Percentiles rank a stretch among this genome's conserved stretches.
Conservation (phyloP, 495 filamentous ascomycete genomes). For the Penicillium flavigenum region DNA sequence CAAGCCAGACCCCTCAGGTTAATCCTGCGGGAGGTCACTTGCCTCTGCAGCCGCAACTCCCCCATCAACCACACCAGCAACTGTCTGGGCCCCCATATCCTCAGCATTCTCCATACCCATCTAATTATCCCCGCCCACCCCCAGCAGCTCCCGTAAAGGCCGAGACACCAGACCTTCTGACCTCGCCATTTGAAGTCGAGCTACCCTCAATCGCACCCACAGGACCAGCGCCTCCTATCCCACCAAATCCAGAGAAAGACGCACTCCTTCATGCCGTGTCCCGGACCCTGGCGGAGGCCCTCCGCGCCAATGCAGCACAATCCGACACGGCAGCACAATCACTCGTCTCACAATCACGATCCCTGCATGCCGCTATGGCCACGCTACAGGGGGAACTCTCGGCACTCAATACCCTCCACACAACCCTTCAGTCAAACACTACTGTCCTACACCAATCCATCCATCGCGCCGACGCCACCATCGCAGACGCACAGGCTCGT, state of each 20-base stretch:
- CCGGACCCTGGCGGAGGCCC: constrained; percentile 61
- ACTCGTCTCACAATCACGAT: constrained; percentile 73
- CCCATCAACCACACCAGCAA: constrained; percentile 15
- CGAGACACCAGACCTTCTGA: constrained; percentile 67
- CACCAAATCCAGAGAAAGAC: constrained; percentile 96
- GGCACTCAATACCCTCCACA: constrained; percentile 64
- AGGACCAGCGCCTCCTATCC: constrained; percentile 75
- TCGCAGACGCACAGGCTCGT: constrained; percentile 58
- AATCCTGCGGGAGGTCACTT: background rate
- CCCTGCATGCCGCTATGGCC: constrained; percentile 65
- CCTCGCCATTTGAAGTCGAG: constrained; percentile 63
- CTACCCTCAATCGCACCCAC: constrained; percentile 58
- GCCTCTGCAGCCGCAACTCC: constrained; percentile 8
- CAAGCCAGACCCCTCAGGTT: constrained; percentile 6
- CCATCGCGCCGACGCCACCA: constrained; percentile 73
- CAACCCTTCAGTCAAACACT: constrained; percentile 73
- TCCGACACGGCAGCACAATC: constrained; percentile 70
- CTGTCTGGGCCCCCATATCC: constrained; percentile 19
- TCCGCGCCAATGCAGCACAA: constrained; percentile 61
- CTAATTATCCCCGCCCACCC: constrained; percentile 17
- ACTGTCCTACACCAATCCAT: constrained; percentile 72
- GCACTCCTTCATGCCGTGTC: constrained; percentile 77
- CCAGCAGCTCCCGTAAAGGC: constrained; percentile 41
- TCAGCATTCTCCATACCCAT: constrained; percentile 21
- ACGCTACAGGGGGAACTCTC: constrained; percentile 69